phyloP scores from a whole-genome alignment of 352 stramenopile species.

The Salisapilia sapeloensis region DNA sequence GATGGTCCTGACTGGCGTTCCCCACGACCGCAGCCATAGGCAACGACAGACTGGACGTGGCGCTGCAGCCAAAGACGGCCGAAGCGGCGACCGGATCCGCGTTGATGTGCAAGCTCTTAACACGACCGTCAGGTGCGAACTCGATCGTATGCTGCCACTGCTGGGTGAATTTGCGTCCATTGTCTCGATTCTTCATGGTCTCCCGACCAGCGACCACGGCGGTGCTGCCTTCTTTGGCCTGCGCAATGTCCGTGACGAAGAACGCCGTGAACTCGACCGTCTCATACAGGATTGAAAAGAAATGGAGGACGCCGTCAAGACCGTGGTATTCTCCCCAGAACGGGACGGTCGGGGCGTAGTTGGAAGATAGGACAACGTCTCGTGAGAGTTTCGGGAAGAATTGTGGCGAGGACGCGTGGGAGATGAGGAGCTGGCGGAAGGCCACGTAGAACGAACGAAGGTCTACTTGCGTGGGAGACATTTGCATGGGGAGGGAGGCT shows the following conservation, averaged over 20 bases:
- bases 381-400: slow-evolving; percentile 79
- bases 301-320: slow-evolving; percentile 73
- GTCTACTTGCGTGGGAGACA: slow-evolving; percentile 63
- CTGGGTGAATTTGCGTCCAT: slow-evolving; percentile 78
- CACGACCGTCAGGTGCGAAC: slow-evolving; percentile 66
- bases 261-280: slow-evolving; percentile 80
- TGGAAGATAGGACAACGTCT: slow-evolving; percentile 73
- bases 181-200: slow-evolving; percentile 82
- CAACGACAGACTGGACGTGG: slow-evolving; percentile 69
- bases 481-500: slow-evolving; percentile 16
- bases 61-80: slow-evolving; percentile 76
- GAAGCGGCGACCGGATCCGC: slow-evolving; percentile 73
- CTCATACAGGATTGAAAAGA: slow-evolving; percentile 83
- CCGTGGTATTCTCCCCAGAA: slow-evolving; percentile 83
- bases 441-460: slow-evolving; percentile 76
- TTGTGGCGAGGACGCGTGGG: slow-evolving; percentile 72
- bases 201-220: slow-evolving; percentile 68
- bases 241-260: slow-evolving; percentile 79
- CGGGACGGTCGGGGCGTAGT: slow-evolving; percentile 75
- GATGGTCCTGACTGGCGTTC: slow-evolving; percentile 65
- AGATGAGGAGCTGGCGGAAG: slow-evolving; percentile 78
- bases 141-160: slow-evolving; percentile 84
- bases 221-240: slow-evolving; percentile 66
- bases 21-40: slow-evolving; percentile 69
- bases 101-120: slow-evolving; percentile 76